Evolutionary conservation across 352 stramenopile species (phyloP).

Genomic region (Pythium dissimile): DNA sequence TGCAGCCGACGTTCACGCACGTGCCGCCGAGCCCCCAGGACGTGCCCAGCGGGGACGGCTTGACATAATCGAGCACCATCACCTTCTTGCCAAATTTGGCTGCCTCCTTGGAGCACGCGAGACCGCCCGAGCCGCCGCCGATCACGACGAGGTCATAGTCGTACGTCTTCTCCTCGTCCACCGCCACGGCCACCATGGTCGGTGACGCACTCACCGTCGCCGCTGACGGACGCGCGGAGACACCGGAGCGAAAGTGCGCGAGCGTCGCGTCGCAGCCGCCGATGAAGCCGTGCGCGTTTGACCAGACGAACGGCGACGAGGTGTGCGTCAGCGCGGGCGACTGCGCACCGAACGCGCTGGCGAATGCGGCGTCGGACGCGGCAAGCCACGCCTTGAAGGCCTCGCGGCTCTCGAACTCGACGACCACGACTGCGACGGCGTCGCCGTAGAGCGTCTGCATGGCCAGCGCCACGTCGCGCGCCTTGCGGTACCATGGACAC

Average conservation of each 20-base stretch:
- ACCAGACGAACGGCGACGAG: conserved; percentile 80
- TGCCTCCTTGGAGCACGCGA: conserved; percentile 95
- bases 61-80: conserved; percentile 95
- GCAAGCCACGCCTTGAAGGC: conserved; percentile 56
- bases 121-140: conserved; percentile 79
- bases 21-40: conserved; percentile 94
- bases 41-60: conserved; percentile 84
- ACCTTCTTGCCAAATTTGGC: conserved; percentile 92
- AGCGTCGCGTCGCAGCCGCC: conserved; percentile 69
- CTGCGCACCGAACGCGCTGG: conserved; percentile 30
- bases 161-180: conserved; percentile 38
- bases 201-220: conserved; percentile 5
- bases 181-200: conserved; percentile 12
- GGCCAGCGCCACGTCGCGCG: conserved; percentile 48
- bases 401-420: conserved; percentile 59
- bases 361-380: conserved; percentile 33
- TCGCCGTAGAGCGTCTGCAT: conserved; percentile 71
- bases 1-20: conserved; percentile 99
- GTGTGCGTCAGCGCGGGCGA: conserved; percentile 45
- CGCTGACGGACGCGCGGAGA: conserved; percentile 17
- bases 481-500: conserved; percentile 57
- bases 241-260: conserved; percentile 48
- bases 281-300: conserved; percentile 50
- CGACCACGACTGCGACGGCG: conserved; percentile 31
- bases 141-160: conserved; percentile 87